Evolutionary conservation across 208 protist species (phyloP), one percentile per base, ranked within the genome.

Genomic region (Trypanosoma melophagium): DNA sequence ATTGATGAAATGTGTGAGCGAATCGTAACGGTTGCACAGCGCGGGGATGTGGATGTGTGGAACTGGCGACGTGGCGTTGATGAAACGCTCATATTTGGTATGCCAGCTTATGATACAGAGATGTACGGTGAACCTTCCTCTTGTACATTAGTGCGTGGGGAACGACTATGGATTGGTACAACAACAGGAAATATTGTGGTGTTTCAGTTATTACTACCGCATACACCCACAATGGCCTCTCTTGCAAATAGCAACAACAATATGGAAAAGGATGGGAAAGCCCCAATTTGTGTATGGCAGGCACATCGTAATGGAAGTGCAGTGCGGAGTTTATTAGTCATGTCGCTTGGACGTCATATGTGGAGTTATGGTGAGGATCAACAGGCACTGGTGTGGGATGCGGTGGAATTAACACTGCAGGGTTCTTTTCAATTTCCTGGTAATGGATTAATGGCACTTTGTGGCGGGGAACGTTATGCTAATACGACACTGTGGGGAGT

Each of bases 41-140:
- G 58, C 25, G 85, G 85, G 24, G 69, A 81, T 61, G 75, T 91
- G 0, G 85, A 91, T 45, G 75, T 88, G 41, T 91, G 85, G 85
- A 79, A 81, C 52, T 66, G 66, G 60, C 61, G 25, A 4, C 52
- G 22, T 2, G 73, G 58, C n/a, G 12, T 22, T 2, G 85, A 91
- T 52, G 77, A 70, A 16, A 87, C 85, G 13, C 42, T 66, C 19
- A 49, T 52, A 42, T 86, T 75, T 70, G 69, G 67, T 17, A 68
- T 77, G 22, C 74, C 80, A 0, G 52, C 62, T 3, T 86, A 79
- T 60, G 63, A 69, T 22, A 50, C 25, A 16, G 31, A 58, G 2
- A 50, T 41, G 22, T 68, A 79, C 60, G 80, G 80, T 1, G 50
- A 67, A 0, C 77, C 77, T 0, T 71, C 57, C n/a, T 77, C 54